These are phyloP conservation scores for Suhomyces vadensis DNA, from an alignment of 805 yeast genomes.

Conservation along the genomic window DNA sequence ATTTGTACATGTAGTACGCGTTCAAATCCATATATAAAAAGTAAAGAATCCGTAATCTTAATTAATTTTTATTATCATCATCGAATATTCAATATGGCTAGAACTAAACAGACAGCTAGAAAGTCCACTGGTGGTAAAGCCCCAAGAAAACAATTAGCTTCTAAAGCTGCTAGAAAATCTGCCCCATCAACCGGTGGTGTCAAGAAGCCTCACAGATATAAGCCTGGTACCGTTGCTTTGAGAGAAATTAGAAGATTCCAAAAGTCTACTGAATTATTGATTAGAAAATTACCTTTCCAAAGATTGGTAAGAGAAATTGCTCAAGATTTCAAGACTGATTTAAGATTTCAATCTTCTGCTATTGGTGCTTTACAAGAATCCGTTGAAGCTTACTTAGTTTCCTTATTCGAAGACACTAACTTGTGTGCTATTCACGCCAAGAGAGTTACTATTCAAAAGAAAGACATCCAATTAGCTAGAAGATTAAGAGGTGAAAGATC, in stretches of 20 bases:
- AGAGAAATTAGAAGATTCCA: conserved; percentile 98
- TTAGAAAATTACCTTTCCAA: conserved; percentile 96
- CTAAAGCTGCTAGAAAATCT: conserved; percentile 91
- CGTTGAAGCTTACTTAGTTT: conserved; percentile 96
- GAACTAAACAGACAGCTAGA: conserved; percentile 94
- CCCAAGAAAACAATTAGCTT: conserved; percentile 91
- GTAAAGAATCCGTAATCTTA: background rate
- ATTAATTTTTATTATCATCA: background rate
- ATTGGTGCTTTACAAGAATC: conserved; percentile 98
- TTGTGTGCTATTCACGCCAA: conserved; percentile 98
- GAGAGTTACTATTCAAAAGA: conserved; percentile 98
- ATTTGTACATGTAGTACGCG: background rate
- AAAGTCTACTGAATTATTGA: conserved; percentile 90
- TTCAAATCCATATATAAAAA: conserved; percentile 3
- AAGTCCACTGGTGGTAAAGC: conserved; percentile 95
- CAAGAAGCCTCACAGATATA: conserved; percentile 93
- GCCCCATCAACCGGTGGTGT: conserved; percentile 94
- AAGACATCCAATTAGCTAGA: conserved; percentile 97
- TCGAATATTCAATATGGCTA: conserved; percentile 58
- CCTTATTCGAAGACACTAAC: conserved; percentile 96
- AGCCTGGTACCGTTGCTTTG: conserved; percentile 96
- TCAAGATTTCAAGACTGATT: conserved; percentile 88
- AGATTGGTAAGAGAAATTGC: conserved; percentile 96
- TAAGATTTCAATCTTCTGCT: conserved; percentile 97
- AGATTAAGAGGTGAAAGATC: conserved; percentile 97